phyloP scores from a whole-genome alignment of 2,329 filamentous ascomycete species.

The Stagonosporopsis tanaceti region DNA sequence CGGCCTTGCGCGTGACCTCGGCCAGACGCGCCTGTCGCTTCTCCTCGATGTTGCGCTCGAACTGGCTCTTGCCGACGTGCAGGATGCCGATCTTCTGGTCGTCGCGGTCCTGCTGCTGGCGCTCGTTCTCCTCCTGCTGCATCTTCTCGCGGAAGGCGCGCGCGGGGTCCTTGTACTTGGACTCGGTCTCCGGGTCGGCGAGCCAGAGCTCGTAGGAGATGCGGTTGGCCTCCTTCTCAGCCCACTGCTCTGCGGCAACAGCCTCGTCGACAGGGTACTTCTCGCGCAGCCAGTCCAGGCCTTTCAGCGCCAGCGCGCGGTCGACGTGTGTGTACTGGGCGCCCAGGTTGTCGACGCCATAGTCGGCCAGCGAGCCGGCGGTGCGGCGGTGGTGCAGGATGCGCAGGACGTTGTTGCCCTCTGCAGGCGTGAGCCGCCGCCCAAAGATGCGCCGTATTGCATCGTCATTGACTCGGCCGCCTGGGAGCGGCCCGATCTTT shows the following conservation, averaged over 20 bases:
- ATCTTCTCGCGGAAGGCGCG: constrained; percentile 44
- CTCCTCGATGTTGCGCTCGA: constrained; percentile 46
- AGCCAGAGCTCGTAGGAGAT: constrained; percentile 50
- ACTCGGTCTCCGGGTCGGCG: constrained; percentile 48
- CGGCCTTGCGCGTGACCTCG: constrained; percentile 38
- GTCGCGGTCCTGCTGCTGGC: constrained; percentile 32
- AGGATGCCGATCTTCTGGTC: constrained; percentile 44
- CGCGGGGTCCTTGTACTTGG: constrained; percentile 50
- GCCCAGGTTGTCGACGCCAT: constrained; percentile 48
- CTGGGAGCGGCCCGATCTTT: constrained; percentile 43
- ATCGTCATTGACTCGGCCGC: constrained; percentile 35
- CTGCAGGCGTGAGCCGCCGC: constrained; percentile 29
- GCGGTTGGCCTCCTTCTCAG: constrained; percentile 49
- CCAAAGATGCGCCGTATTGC: constrained; percentile 46
- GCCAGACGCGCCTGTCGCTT: constrained; percentile 42
- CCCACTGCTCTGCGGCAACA: constrained; percentile 50
- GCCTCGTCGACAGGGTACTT: constrained; percentile 52
- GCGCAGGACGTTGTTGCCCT: constrained; percentile 49
- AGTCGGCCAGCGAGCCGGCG: constrained; percentile 50
- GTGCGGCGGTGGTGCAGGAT: constrained; percentile 52
- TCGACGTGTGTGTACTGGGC: constrained; percentile 39
- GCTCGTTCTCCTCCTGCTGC: constrained; percentile 42
- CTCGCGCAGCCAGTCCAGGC: constrained; percentile 47
- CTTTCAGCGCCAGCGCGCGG: constrained; percentile 39
- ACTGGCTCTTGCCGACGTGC: constrained; percentile 44